Evolutionary conservation across 176 grass and related monocot species (phyloP), one percentile per base, ranked within the genome.

Genomic region (Paspalum vaginatum): DNA sequence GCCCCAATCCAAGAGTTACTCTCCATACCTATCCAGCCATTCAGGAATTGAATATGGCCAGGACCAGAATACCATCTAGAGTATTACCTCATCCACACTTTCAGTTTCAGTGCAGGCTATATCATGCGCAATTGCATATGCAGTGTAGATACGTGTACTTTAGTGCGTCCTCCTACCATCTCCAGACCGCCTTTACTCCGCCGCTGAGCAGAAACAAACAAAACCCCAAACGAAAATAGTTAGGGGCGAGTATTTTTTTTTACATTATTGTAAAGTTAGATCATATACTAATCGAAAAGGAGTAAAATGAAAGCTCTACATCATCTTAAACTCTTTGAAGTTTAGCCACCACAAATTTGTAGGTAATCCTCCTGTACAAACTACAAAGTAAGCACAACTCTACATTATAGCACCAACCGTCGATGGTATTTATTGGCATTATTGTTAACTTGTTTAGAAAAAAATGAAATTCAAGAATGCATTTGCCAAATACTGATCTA

Each of bases 151-250:
- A 55, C 65, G 40, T 25, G 25, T 52, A 51, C 60, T 11, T 81
- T 80, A 74, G 73, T 86, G 68, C 26, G 20, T 57, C 69, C 49
- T 70, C 76, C 76, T 49, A 65, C 22, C 59, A 54, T 53, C 68
- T 79, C 17, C 57, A 9, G 24, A 20, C 47, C 63, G 27, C 47
- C 37, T 72, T 85, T 54, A 72, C 75, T 85, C 75, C 60, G n/a
- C 21, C 32, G 50, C 7, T n/a, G 4, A 68, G 20, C 6, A 53
- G 22, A 20, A 62, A 7, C 57, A 26, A 59, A 59, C 21, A 25
- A 59, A 59, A 25, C 57, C 43, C 9, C 43, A 45, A 45, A 56
- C n/a, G n/a, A n/a, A n/a, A n/a, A n/a, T n/a, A n/a, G n/a, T n/a
- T n/a, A n/a, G n/a, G n/a, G n/a, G n/a, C n/a, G n/a, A n/a, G n/a